Conservation (phyloP, 306 rosid species). For the Quercus engelmannii region DNA sequence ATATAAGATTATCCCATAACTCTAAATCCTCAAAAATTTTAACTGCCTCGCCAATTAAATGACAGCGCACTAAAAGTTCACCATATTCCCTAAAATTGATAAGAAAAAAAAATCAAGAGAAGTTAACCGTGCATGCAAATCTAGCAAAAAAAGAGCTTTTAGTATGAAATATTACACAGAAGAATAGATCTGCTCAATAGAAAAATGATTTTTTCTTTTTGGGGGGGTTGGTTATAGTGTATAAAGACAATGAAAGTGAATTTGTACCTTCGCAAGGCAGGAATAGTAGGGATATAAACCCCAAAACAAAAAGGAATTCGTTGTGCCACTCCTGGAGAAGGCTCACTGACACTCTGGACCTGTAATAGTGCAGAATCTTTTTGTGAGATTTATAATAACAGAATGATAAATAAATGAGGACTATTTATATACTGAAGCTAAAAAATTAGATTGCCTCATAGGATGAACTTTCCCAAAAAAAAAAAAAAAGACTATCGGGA, state of each 20-base stretch:
- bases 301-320: slow-evolving; percentile 66
- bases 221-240: background rate
- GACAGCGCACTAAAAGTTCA: slow-evolving; percentile 82
- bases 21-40: slow-evolving; percentile 88
- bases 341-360: slow-evolving; percentile 62
- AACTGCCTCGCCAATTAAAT: slow-evolving; percentile 89
- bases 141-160: background rate
- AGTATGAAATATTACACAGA: background rate
- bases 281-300: slow-evolving; percentile 65
- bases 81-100: slow-evolving; percentile 75
- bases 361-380: slow-evolving; percentile 27
- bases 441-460: background rate
- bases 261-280: slow-evolving; percentile 78
- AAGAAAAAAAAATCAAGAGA: background rate
- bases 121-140: background rate
- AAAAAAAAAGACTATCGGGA: too few species aligned
- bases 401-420: slow-evolving; percentile 11
- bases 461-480: too few species aligned
- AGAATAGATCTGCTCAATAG: background rate
- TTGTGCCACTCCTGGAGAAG: slow-evolving; percentile 58
- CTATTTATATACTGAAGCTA: background rate
- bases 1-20: slow-evolving; percentile 92
- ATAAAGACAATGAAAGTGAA: slow-evolving; percentile 18
- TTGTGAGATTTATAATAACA: slow-evolving; percentile 16
- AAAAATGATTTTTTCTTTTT: background rate